Conservation (phyloP, 257 asterid genomes). For the Oldenlandia corymbosa region DNA sequence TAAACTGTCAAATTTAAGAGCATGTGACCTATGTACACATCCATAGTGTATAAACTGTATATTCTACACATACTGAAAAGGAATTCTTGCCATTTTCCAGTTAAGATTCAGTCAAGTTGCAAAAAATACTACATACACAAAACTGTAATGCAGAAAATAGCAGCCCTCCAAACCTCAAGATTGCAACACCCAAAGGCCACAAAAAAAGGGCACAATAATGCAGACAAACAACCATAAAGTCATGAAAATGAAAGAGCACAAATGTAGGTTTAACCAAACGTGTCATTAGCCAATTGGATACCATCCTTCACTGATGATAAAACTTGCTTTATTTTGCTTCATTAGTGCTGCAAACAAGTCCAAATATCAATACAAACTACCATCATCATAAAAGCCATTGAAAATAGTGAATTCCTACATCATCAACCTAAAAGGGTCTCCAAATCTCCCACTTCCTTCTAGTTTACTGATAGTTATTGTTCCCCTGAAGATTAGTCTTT, state of each 20-base stretch:
- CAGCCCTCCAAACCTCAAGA: background rate
- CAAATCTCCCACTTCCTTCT: background rate
- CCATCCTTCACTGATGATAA: background rate
- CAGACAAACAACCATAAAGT: constrained; percentile 7
- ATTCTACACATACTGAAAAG: background rate
- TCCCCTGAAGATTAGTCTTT: background rate
- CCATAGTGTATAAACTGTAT: too few species aligned
- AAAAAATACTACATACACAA: too few species aligned
- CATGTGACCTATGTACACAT: too few species aligned
- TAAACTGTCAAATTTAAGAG: background rate
- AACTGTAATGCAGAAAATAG: background rate
- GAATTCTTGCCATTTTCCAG: background rate
- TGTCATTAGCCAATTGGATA: constrained; percentile 12
- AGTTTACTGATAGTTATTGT: background rate
- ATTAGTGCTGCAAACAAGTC: constrained; percentile 4
- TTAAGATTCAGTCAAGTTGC: background rate
- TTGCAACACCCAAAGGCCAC: background rate
- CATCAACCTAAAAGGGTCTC: background rate
- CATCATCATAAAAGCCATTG: background rate
- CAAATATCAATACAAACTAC: constrained; percentile 5
- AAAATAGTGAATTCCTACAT: background rate
- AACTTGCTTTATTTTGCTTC: background rate
- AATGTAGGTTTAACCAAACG: background rate
- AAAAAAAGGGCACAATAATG: background rate
- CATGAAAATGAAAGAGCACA: background rate